Evolutionary conservation across 805 yeast genomes (phyloP), one percentile per base, ranked within the genome.

Genomic region (Saccharomyces cerevisiae): DNA sequence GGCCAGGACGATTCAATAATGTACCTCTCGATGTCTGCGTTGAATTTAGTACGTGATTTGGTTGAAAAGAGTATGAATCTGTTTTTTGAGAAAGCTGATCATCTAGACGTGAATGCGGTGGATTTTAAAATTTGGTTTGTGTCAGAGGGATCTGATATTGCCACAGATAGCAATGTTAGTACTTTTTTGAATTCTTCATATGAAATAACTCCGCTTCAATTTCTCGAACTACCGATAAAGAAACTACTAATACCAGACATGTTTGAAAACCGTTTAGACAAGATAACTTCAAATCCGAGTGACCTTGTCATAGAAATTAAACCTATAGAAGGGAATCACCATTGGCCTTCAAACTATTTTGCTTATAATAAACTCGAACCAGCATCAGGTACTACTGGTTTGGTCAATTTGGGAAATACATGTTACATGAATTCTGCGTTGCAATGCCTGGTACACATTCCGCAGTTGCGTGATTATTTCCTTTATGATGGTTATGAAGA

Each of bases 401-500:
- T 85, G 64, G 73, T 77, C 51, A 91, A 89, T 64, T 72, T 90
- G 57, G 97, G 97, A 2, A 91, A 91, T 66, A 84, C 96, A 0
- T 91, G 97, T 69, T 91, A 89, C 68, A 90, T 91, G 97, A 90
- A 89, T 68, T 87, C 96, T 9, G 97, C 97, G 0, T 71, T 92
- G 48, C 98, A 94, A 65, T 92, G 97, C 64, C 72, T 92, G 46
- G 79, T 82, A 0, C 98, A 92, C 65, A 78, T 91, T 11, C 96
- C 96, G 0, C 96, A 89, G 67, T 70, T 94, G 27, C 80, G 84
- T 9, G 77, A 82, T 46, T 92, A 89, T 66, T 94, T 92, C 62
- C 70, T 84, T 41, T 80, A 78, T 62, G 79, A 80, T 53, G 73
- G 79, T 14, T 87, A 74, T 65, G 75, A 78, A 58, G 67, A 69